Base-by-base conservation (phyloP, 371 early-diverging fungal species). In the Sporodiniella umbellata region DNA sequence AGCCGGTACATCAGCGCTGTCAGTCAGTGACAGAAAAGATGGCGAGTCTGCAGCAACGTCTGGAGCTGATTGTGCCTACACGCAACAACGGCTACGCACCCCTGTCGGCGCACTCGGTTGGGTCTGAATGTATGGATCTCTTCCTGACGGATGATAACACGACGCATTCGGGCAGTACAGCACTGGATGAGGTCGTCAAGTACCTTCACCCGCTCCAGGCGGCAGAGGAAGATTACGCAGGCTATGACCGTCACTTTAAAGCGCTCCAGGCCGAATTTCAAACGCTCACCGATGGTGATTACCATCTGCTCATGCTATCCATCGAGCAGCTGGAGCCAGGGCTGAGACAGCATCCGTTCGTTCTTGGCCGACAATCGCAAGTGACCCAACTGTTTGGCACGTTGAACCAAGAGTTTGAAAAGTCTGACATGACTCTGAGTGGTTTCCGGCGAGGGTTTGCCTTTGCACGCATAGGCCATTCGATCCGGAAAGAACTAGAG, bases 401-500 rank as follows among this genome's bases (percentile, higher is more conserved):
- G 0, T 39, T 73, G 7, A 23, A 38, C 17, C 45, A 45, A 21
- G 58, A 64, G n/a, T 52, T 62, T 26, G 70, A 66, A 8, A 53
- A 48, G 2, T 59, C 54, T 1, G 62, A 64, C n/a, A 44, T 25
- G 4, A 45, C 52, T 8, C 30, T 73, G 2, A 42, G 54, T 15
- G 42, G 39, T 2, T 73, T 69, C 40, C 48, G 63, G 37, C 51
- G 59, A 14, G 68, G 68, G 1, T 66, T 58, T 54, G 42, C 53
- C 1, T 73, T 73, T 66, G 56, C 64, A 12, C 60, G 65, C 8
- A 48, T 51, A 30, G 64, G 64, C 26, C 15, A 39, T 0, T 50
- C 60, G 1, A 73, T 78, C 6, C 68, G 72, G 1, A 69, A 65
- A 25, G 79, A 72, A 15, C 51, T 79, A 12, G 76, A 79, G 22